Evolutionary conservation across 257 asterid genomes (phyloP).

Genomic region (Cruciata laevipes): DNA sequence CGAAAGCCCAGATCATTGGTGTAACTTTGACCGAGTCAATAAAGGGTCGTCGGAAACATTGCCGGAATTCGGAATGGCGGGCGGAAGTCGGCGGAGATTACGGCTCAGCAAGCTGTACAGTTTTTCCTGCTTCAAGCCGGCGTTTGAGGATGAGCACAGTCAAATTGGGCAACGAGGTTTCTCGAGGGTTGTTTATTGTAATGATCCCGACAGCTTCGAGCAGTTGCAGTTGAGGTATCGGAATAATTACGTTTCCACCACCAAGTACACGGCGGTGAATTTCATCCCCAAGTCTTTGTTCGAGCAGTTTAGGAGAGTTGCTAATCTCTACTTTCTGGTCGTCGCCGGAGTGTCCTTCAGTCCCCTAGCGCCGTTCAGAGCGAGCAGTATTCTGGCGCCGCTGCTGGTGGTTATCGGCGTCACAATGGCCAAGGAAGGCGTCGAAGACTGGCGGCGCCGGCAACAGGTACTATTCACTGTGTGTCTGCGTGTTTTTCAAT

Average conservation of each 20-base stretch:
- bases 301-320: constrained; percentile 99
- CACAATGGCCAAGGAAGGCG: constrained; percentile 84
- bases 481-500: not conserved
- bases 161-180: constrained; percentile 84
- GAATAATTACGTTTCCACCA: constrained; percentile 79
- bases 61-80: constrained; percentile 35
- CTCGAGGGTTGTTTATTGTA: constrained; percentile 73
- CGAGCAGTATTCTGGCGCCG: constrained; percentile 70
- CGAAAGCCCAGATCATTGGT: not conserved
- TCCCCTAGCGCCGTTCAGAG: constrained; percentile 74
- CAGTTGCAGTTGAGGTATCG: constrained; percentile 50
- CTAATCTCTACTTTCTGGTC: constrained; percentile 75
- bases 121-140: constrained; percentile 54
- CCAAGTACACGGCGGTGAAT: constrained; percentile 70
- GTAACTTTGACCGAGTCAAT: not conserved
- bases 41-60: constrained; percentile 1
- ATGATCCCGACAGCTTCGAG: constrained; percentile 69
- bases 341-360: constrained; percentile 88
- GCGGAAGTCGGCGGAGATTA: constrained; percentile 24
- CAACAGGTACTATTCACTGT: constrained; percentile 46
- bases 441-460: constrained; percentile 94
- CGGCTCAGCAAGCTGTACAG: constrained; percentile 59
- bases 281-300: constrained; percentile 86
- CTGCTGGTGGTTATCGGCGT: constrained; percentile 82
- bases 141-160: constrained; percentile 49